Base-by-base conservation (phyloP, 73 alveolate genomes). In the Symbiodinium pilosum region DNA sequence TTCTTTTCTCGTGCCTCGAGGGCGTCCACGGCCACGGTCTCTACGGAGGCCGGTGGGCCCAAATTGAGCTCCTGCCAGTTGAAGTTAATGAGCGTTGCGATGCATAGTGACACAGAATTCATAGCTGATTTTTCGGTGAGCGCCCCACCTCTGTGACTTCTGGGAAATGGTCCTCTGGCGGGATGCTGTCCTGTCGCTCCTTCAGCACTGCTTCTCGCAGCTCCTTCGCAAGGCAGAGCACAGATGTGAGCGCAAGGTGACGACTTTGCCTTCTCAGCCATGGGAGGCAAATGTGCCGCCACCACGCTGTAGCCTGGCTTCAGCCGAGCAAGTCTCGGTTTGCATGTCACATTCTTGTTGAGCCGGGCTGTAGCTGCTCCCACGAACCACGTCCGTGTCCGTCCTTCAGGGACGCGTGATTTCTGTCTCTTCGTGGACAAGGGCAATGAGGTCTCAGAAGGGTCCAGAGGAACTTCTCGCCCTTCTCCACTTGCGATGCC, bases 21-120 rank as follows among this genome's bases (percentile, higher is more conserved):
- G 32, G 75, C 96, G 39, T 91, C 96, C 87, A 91, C 96, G 3
- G 96, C 96, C 34, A 28, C 39, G 8, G 96, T 91, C 42, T 91
- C 96, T n/a, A 91, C 87, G 16, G 96, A 87, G 18, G 96, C 73
- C 1, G 96, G 88, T 68, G 75, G 84, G 51, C 96, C 77, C 88
- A 91, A n/a, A 75, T 91, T 91, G 40, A 69, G 47, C 88, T 91
- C 96, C 96, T 91, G 81, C 8, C 18, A 38, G 43, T 21, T 2
- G 59, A 47, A 47, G 59, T 9, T 14, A 47, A 14, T 18, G 20
- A 28, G 2, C 41, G 38, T 11, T 36, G 89, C 40, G 42, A 9
- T 34, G 42, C 16, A n/a, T n/a, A 30, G 84, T 69, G 28, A 28
- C 8, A 69, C 84, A 4, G 28, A 69, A 69, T 30, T 16, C 11